Conservation (phyloP, 768 basidiomycete species). For the Sarcodon sp. region DNA sequence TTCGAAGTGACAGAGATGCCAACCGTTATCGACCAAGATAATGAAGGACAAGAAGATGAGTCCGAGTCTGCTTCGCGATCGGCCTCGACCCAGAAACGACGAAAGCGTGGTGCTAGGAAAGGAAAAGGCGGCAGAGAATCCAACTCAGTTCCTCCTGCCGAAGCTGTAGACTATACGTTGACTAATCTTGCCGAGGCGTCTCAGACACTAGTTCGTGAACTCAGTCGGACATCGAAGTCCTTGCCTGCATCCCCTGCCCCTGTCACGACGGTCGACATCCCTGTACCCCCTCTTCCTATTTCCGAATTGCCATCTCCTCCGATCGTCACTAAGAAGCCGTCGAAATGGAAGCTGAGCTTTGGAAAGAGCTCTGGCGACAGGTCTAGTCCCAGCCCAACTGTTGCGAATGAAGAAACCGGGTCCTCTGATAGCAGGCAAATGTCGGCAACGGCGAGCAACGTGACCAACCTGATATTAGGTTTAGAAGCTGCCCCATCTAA, state of each 20-base stretch:
- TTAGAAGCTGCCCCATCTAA: constrained; percentile 30
- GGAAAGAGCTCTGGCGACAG: constrained; percentile 26
- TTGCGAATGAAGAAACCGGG: constrained; percentile 7
- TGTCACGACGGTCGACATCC: neutral
- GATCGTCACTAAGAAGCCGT: constrained; percentile 59
- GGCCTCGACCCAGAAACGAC: constrained; percentile 63
- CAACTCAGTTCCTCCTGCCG: constrained; percentile 15
- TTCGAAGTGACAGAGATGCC: constrained; percentile 14
- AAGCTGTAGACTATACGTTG: constrained; percentile 36
- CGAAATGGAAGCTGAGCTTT: constrained; percentile 78
- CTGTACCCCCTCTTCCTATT: constrained; percentile 1
- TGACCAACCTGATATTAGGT: constrained; percentile 64
- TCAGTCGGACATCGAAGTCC: constrained; percentile 42
- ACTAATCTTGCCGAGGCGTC: constrained; percentile 68
- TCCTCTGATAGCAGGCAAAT: constrained; percentile 21
- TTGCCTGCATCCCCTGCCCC: constrained; percentile 7
- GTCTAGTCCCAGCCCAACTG: constrained; percentile 4
- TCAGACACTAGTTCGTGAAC: constrained; percentile 73
- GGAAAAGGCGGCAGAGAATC: constrained; percentile 46
- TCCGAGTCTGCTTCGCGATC: constrained; percentile 35
- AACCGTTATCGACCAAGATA: constrained; percentile 16
- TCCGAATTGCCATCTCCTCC: constrained; percentile 18
- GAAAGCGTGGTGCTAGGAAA: constrained; percentile 79
- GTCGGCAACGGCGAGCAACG: constrained; percentile 68
- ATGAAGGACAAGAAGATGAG: constrained; percentile 33